Conservation (phyloP, 2,329 filamentous ascomycete species). For the Chaetothyriales sp. region DNA sequence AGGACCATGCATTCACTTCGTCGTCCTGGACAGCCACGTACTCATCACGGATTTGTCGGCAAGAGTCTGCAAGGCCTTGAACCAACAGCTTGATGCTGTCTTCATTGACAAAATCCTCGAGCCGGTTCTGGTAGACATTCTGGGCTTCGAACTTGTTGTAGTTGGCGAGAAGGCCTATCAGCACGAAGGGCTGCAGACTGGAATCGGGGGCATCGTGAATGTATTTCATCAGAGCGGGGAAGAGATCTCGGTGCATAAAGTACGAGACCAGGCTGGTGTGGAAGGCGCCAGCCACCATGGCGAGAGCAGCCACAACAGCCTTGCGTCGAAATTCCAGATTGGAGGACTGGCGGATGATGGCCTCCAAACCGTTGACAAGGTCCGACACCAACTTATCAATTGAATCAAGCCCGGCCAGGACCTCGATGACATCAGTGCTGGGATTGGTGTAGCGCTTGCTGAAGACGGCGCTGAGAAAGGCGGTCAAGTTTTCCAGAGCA, state of each 20-base stretch:
- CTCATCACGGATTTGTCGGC: slow-evolving; percentile 51
- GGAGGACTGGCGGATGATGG: slow-evolving; percentile 64
- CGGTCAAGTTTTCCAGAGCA: slow-evolving; percentile 83
- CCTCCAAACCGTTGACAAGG: slow-evolving; percentile 70
- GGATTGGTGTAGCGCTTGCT: slow-evolving; percentile 88
- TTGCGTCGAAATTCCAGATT: slow-evolving; percentile 60
- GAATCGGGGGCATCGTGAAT: slow-evolving; percentile 46
- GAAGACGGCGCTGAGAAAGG: slow-evolving; percentile 70
- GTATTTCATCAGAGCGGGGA: slow-evolving; percentile 76
- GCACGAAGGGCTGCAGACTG: slow-evolving; percentile 61
- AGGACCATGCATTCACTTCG: slow-evolving; percentile 74
- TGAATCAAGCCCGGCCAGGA: slow-evolving; percentile 77
- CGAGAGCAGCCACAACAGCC: slow-evolving; percentile 67
- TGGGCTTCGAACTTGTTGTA: slow-evolving; percentile 99
- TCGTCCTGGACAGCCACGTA: slow-evolving; percentile 86
- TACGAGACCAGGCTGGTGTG: slow-evolving; percentile 90
- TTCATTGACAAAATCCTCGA: slow-evolving; percentile 95
- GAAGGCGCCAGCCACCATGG: slow-evolving; percentile 84
- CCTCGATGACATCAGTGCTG: slow-evolving; percentile 83
- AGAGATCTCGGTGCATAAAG: slow-evolving; percentile 86
- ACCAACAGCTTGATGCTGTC: slow-evolving; percentile 71
- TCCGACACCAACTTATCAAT: slow-evolving; percentile 79
- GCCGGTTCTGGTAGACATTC: slow-evolving; percentile 81
- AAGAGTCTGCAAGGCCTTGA: slow-evolving; percentile 59
- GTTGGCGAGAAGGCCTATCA: slow-evolving; percentile 79